phyloP scores from a whole-genome alignment of 306 rosid species.

The Mimosa pudica region DNA sequence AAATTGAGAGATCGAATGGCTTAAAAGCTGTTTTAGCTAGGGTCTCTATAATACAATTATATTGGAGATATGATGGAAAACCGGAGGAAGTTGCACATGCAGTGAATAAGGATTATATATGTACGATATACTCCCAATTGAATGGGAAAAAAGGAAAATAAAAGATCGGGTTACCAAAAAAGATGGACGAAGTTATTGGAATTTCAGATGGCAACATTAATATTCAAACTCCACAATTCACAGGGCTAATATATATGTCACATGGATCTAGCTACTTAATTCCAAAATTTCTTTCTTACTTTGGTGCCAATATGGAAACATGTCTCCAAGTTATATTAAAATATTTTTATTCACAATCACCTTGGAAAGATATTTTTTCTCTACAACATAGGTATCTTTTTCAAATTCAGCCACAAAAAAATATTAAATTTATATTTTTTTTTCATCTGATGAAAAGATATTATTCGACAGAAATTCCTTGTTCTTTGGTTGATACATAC shows the following conservation, averaged over 20 bases:
- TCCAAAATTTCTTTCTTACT: not conserved
- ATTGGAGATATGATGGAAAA: not conserved
- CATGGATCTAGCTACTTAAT: slow-evolving; percentile 23
- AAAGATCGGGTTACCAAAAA: not conserved
- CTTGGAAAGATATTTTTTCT: slow-evolving; percentile 15
- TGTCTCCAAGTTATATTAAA: not conserved
- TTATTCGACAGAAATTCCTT: not conserved
- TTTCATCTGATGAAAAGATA: not conserved
- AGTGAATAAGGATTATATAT: slow-evolving; percentile 30
- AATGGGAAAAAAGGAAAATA: not conserved
- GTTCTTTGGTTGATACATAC: not conserved
- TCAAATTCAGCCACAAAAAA: slow-evolving; percentile 9
- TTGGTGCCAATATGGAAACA: slow-evolving; percentile 34
- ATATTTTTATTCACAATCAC: slow-evolving; percentile 17
- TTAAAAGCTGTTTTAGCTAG: not conserved
- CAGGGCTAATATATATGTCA: slow-evolving; percentile 24
- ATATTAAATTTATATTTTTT: not conserved
- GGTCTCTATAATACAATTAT: not conserved
- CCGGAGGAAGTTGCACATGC: not conserved
- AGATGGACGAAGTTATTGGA: not conserved
- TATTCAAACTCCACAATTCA: slow-evolving; percentile 21
- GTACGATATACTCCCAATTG: not conserved
- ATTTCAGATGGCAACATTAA: slow-evolving; percentile 34
- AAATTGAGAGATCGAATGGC: not conserved
- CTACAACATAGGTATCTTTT: not conserved